Conservation (phyloP, 2,329 filamentous ascomycete species). For the Exserohilum rostratum region DNA sequence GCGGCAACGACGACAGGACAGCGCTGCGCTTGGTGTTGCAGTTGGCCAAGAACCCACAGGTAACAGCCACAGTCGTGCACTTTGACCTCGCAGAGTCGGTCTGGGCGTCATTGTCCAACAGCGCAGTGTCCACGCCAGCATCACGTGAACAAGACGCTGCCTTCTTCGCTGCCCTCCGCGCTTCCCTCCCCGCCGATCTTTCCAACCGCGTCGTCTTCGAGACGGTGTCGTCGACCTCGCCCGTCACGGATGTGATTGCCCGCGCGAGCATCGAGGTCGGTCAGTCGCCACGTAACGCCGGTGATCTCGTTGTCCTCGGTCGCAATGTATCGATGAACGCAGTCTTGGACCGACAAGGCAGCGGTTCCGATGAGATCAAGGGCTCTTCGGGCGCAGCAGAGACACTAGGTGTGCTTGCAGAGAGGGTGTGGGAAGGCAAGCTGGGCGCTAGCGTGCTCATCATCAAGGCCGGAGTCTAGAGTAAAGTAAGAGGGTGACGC, state of each 20-base stretch:
- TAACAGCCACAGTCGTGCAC: constrained; percentile 78
- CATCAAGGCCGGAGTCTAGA: constrained; percentile 61
- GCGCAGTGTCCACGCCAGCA: constrained; percentile 11
- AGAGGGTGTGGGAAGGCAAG: constrained; percentile 63
- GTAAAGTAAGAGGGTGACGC: too few relatives aligned
- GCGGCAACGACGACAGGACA: constrained; percentile 78
- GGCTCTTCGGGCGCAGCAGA: constrained; percentile 39
- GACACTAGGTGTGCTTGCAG: constrained; percentile 65
- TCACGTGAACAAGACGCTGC: constrained; percentile 54
- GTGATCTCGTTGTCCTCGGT: constrained; percentile 73
- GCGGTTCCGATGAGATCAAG: constrained; percentile 51
- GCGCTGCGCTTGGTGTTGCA: constrained; percentile 84
- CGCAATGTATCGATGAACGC: constrained; percentile 49
- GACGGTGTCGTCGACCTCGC: constrained; percentile 42
- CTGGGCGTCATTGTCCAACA: constrained; percentile 15
- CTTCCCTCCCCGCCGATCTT: constrained; percentile 61
- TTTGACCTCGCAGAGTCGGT: constrained; percentile 50
- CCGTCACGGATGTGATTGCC: constrained; percentile 56
- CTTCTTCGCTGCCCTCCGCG: constrained; percentile 64
- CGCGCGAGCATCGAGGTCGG: constrained; percentile 66
- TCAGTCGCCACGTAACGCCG: constrained; percentile 67
- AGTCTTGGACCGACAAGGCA: constrained; percentile 25
- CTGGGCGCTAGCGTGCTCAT: constrained; percentile 73
- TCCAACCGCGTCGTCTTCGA: constrained; percentile 65
- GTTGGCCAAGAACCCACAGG: constrained; percentile 76